phyloP scores from a whole-genome alignment of 306 rosid genomes.

The Morella rubra region DNA sequence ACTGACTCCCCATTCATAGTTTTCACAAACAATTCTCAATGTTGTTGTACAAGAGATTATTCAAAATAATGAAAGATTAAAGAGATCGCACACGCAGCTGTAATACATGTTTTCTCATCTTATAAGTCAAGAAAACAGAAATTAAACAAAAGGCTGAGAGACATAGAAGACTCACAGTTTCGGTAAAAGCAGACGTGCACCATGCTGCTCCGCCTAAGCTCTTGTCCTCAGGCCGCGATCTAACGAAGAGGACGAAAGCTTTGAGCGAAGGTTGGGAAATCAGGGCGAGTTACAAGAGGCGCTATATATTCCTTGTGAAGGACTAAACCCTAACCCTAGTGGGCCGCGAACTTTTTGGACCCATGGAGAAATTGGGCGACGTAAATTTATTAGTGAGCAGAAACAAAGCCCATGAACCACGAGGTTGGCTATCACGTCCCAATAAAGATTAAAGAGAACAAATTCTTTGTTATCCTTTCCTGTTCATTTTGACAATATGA shows the following conservation, averaged over 20 bases:
- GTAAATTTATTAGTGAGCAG: background rate
- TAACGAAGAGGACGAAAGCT: background rate
- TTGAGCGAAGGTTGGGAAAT: background rate
- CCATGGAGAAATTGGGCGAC: background rate
- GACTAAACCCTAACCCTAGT: conserved; percentile 7
- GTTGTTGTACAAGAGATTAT: background rate
- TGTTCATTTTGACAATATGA: too few relatives aligned
- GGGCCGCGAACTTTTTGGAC: background rate
- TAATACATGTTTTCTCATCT: background rate
- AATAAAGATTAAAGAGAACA: too few relatives aligned
- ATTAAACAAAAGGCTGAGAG: background rate
- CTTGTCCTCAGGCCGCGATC: background rate
- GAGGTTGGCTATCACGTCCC: too few relatives aligned
- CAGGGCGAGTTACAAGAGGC: background rate
- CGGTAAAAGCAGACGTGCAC: conserved; percentile 37
- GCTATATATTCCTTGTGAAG: background rate
- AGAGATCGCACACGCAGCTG: background rate
- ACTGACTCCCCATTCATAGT: background rate
- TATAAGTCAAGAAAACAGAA: background rate
- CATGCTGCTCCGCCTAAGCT: conserved; percentile 4
- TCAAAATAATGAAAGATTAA: background rate
- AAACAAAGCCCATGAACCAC: background rate
- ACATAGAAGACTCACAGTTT: conserved; percentile 25
- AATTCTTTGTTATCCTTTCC: too few relatives aligned
- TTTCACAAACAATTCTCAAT: background rate